Evolutionary conservation across 1,284 basidiomycete genomes (phyloP).

Genomic region (Sporisorium scitamineum): DNA sequence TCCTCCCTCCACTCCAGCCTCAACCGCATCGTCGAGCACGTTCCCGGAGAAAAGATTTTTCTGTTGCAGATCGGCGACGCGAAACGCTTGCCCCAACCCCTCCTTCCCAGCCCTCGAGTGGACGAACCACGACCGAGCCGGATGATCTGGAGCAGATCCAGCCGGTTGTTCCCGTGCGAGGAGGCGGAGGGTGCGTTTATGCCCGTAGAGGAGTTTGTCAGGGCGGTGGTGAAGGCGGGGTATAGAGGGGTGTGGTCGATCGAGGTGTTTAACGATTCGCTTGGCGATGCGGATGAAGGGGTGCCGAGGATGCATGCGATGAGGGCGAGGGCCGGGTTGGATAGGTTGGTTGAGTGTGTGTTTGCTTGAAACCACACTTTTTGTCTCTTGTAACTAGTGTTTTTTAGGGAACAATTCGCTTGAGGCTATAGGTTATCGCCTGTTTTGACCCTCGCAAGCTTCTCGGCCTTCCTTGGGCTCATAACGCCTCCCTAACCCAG

Average conservation of each 20-base stretch:
- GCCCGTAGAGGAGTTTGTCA: conserved; percentile 66
- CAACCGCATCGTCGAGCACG: background rate
- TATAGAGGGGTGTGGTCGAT: conserved; percentile 68
- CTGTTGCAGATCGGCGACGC: conserved; percentile 44
- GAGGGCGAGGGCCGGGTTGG: conserved; percentile 43
- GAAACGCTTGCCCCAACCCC: conserved; percentile 5
- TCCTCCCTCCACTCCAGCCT: background rate
- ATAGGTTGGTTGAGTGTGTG: conserved; percentile 21
- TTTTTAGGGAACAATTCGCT: background rate
- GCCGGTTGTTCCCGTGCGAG: conserved; percentile 69
- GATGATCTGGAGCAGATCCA: conserved; percentile 68
- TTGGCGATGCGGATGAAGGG: conserved; percentile 25
- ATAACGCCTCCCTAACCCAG: too few species aligned
- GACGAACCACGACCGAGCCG: conserved; percentile 63
- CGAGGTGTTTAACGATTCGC: conserved; percentile 69
- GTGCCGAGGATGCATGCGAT: conserved; percentile 58
- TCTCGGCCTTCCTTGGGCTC: too few species aligned
- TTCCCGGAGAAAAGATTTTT: conserved; percentile 32
- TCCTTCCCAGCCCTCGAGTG: conserved; percentile 42
- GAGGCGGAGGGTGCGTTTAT: conserved; percentile 65
- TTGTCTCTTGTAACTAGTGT: background rate
- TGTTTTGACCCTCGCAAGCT: too few species aligned
- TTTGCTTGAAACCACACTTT: background rate
- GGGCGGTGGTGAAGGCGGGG: conserved; percentile 57
- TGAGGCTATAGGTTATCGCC: too few species aligned